These are phyloP conservation scores for Penicillium paradoxum DNA, from an alignment of 495 filamentous ascomycete genomes.

Conservation along the genomic window DNA sequence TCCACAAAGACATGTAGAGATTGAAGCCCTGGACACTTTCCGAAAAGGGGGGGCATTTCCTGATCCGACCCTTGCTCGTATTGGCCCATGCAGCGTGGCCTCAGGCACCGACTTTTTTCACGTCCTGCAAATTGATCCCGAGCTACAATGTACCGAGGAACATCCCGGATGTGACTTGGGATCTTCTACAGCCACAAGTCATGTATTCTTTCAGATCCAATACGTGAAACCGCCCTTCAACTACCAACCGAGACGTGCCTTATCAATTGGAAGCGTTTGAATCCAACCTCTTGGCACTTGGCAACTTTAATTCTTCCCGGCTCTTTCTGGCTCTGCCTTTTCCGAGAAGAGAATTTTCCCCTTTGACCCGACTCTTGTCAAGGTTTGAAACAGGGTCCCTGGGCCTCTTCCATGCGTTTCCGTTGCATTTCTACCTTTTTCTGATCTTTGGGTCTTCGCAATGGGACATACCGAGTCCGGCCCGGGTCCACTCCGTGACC, in stretches of 20 bases:
- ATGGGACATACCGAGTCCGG: background rate
- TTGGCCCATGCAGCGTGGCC: background rate
- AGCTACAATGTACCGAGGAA: no score
- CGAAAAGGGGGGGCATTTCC: background rate
- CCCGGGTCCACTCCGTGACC: background rate
- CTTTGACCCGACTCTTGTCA: background rate
- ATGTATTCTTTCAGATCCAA: no score
- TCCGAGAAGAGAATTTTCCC: background rate
- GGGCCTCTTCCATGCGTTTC: background rate
- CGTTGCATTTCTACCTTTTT: background rate
- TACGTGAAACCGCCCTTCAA: no score
- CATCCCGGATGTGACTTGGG: no score
- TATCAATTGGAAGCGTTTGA: conserved; percentile 1
- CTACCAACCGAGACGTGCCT: background rate
- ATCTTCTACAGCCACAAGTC: no score
- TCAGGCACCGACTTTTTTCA: background rate
- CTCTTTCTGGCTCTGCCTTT: background rate
- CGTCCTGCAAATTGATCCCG: background rate
- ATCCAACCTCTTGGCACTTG: conserved; percentile 4
- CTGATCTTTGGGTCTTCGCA: background rate
- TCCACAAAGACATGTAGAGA: no score
- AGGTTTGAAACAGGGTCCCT: background rate
- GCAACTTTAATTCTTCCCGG: conserved; percentile 4
- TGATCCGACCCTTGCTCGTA: background rate
- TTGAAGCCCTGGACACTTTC: no score